Evolutionary conservation across 2,329 filamentous ascomycete genomes (phyloP).

Genomic region (Penicillium sclerotigenum): DNA sequence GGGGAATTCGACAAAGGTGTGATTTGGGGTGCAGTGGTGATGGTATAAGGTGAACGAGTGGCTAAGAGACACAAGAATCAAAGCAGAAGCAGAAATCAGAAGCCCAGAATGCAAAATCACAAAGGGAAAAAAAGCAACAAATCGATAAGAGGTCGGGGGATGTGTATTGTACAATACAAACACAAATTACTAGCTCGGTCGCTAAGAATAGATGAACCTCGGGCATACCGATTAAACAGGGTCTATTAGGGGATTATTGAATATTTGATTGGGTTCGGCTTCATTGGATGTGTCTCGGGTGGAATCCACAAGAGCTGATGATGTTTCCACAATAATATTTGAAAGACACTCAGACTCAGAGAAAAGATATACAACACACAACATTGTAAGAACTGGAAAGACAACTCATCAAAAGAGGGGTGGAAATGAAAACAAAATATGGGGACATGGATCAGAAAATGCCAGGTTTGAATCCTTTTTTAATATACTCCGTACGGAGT

Average conservation of each 20-base stretch:
- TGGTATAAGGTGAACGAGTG: not conserved
- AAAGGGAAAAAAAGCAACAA: constrained; percentile 13
- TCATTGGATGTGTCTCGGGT: constrained; percentile 8
- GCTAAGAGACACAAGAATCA: not conserved
- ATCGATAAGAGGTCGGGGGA: constrained; percentile 11
- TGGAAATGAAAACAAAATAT: not conserved
- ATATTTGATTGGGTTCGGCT: not conserved
- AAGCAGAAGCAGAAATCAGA: not conserved
- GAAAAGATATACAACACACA: too few species aligned
- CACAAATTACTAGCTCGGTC: constrained; percentile 8
- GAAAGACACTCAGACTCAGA: not conserved
- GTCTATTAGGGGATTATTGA: not conserved
- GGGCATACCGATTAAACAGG: not conserved
- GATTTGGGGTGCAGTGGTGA: not conserved
- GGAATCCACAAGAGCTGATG: constrained; percentile 3
- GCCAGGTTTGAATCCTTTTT: not conserved
- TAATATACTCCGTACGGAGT: not conserved
- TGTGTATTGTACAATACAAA: constrained; percentile 3
- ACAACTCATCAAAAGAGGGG: not conserved
- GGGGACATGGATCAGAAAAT: not conserved
- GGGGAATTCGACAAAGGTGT: not conserved
- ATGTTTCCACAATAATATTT: not conserved
- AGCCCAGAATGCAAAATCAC: constrained; percentile 1
- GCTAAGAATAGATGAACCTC: constrained; percentile 14
- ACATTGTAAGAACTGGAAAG: not conserved